A percentile compares a stretch with the other conserved stretches of the same genome.
phyloP scores from a whole-genome alignment of 331 rosid species.

The Pyracantha coccinea region DNA sequence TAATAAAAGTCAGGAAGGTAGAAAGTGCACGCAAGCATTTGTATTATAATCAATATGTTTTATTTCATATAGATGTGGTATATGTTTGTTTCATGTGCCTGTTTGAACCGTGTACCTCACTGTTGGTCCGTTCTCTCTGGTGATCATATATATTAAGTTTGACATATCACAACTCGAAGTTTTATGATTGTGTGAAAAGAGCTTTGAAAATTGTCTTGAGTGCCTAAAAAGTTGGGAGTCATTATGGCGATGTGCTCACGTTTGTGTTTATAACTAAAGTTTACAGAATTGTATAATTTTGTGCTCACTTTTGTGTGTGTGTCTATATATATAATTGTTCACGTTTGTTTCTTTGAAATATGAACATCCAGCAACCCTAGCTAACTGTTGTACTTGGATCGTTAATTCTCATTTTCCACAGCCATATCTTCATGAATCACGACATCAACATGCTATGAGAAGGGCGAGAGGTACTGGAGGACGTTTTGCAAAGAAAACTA shows the following conservation, averaged over 20 bases:
- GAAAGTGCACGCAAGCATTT: not conserved
- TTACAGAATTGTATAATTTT: not conserved
- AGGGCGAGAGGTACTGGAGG: slow-evolving; percentile 92
- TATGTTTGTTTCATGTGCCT: not conserved
- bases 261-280: not conserved
- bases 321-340: not conserved
- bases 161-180: not conserved
- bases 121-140: not conserved
- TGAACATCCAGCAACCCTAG: not conserved
- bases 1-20: slow-evolving; percentile 88
- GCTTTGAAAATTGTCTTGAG: not conserved
- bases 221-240: not conserved
- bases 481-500: slow-evolving; percentile 80
- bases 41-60: not conserved
- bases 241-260: not conserved
- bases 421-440: slow-evolving; percentile 98
- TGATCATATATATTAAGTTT: not conserved
- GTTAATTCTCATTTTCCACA: slow-evolving; percentile 19
- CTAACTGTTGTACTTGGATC: not conserved
- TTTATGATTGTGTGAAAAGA: not conserved
- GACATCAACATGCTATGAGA: slow-evolving; percentile 96
- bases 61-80: not conserved
- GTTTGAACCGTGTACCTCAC: not conserved
- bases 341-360: not conserved
- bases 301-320: not conserved